Base-by-base conservation (phyloP, 805 yeast species). In the Wickerhamiella nectarea region DNA sequence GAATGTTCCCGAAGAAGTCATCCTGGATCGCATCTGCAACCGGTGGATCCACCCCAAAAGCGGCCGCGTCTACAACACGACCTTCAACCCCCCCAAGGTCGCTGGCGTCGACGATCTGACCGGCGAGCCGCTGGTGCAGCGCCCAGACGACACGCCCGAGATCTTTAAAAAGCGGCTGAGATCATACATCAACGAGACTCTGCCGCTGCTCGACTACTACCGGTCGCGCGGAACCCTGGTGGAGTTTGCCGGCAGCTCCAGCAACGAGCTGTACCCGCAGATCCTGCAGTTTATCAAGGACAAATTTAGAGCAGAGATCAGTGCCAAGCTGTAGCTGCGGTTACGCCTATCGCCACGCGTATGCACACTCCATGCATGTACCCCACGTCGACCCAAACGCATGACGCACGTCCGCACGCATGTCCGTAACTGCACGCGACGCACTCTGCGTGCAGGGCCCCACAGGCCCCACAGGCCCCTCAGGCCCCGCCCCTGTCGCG, bases 31-130 rank as follows among this genome's bases (percentile, higher is more conserved):
- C 56, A 84, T 89, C 17, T 81, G 80, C 53, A 80, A 83, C 48
- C 64, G 96, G 52, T 85, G 83, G 78, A 80, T 86, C 34, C 96
- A 87, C 60, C 58, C 70, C 11, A 75, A 82, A 0, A 81, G 94
- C 42, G 96, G 96, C 0, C 66, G 96, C 50, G 79, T 86, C 2
- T 87, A 87, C 60, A 89, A 83, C 58, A 58, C 82, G 50, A 76
- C 83, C 44, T 87, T 85, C 61, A 86, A 82, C 54, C 95, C 96
- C 6, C 97, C 97, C 7, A 79, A 79, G 54, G 71, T 69, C 1
- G 75, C 85, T 0, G 93, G 85, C 28, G 69, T 63, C 48, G 97
- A 87, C 56, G 96, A 87, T 59, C 56, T 85, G 2, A 87, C 97
- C 0, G 95, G 95, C 0, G 96, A 87, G 57, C 78, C 83, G 2